These are phyloP conservation scores for Theobroma cacao DNA, from an alignment of 345 rosid species.

Conservation along the genomic window DNA sequence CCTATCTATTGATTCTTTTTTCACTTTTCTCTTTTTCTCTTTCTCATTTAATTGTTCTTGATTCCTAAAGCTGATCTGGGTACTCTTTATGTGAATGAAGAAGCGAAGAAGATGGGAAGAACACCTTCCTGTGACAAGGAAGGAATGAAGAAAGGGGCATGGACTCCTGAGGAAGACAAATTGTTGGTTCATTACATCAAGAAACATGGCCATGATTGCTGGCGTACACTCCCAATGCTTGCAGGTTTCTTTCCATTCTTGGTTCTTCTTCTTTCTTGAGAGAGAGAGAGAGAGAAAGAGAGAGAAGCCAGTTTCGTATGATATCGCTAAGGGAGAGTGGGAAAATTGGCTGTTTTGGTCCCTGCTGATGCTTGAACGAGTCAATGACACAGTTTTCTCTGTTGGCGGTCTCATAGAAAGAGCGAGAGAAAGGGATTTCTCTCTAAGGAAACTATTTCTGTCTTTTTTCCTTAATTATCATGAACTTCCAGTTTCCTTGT, in stretches of 20 bases:
- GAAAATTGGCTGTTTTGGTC: neutral
- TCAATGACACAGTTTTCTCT: neutral
- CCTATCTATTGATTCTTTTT: neutral
- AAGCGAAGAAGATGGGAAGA: constrained; percentile 28
- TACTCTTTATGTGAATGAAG: neutral
- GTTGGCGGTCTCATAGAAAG: neutral
- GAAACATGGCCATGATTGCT: constrained; percentile 33
- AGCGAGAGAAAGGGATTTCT: neutral
- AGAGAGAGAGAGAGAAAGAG: neutral
- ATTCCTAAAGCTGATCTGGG: neutral
- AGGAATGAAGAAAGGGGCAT: constrained; percentile 32
- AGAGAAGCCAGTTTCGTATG: neutral
- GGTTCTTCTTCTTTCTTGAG: neutral
- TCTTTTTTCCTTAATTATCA: neutral
- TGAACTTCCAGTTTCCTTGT: neutral
- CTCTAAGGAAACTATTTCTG: neutral
- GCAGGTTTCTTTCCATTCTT: constrained; percentile 22
- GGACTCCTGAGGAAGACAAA: constrained; percentile 41
- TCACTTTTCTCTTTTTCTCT: neutral
- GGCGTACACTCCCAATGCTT: constrained; percentile 34
- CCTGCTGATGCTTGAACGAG: neutral
- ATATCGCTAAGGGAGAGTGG: neutral
- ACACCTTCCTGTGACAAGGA: constrained; percentile 30
- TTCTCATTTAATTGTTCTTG: neutral
- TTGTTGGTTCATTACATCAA: constrained; percentile 32